A percentile compares a stretch with the other conserved stretches of the same genome.
These are phyloP conservation scores for Plasmodium fragile DNA, from an alignment of 169 alveolate genomes.

Conservation along the genomic window DNA sequence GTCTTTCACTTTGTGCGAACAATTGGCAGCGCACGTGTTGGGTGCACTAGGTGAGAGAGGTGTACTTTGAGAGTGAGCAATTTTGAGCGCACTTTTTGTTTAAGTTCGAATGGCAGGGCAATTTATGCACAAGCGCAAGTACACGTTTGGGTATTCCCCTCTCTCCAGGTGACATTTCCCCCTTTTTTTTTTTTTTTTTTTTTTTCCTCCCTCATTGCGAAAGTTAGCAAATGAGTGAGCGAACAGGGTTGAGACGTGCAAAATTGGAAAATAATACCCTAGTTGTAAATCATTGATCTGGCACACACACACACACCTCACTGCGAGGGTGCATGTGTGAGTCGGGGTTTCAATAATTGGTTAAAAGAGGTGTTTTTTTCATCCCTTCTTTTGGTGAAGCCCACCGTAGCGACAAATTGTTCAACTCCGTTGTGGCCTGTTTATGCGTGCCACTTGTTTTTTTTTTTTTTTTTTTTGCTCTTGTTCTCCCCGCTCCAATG, in stretches of 20 bases:
- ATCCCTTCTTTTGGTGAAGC: not conserved
- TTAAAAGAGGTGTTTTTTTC: not conserved
- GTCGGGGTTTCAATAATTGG: not conserved
- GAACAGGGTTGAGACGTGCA: not conserved
- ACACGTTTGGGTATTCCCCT: not conserved
- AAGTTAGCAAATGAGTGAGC: not conserved
- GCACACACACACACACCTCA: not conserved
- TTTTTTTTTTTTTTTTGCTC: too few species aligned
- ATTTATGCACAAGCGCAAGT: not conserved
- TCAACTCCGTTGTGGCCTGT: not conserved
- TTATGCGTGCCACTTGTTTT: not conserved
- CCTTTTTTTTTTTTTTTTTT: slow-evolving; percentile 5
- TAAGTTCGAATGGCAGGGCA: not conserved
- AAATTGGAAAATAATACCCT: not conserved
- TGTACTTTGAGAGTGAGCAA: not conserved
- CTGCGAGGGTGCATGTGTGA: not conserved
- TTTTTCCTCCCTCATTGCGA: not conserved
- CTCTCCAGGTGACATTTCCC: not conserved
- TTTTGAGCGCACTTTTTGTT: not conserved
- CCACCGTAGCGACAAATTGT: too few species aligned
- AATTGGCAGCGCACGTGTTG: not conserved
- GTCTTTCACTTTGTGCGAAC: not conserved
- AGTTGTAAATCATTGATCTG: not conserved
- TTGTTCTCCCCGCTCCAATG: too few species aligned
- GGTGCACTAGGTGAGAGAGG: not conserved